Base-by-base conservation (phyloP, 768 basidiomycete genomes). In the Boletus sp. region DNA sequence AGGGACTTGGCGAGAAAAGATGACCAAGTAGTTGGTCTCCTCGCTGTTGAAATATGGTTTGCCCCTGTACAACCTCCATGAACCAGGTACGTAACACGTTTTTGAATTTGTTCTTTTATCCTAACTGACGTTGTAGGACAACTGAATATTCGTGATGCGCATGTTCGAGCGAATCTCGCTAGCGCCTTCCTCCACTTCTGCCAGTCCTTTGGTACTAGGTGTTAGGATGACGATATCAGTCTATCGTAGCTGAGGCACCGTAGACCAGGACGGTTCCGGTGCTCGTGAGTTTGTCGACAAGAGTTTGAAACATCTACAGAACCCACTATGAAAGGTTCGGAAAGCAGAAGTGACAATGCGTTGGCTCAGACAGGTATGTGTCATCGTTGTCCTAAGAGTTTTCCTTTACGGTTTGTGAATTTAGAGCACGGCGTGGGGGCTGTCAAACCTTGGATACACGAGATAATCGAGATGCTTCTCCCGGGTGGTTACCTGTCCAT, bases 291-390 rank as follows among this genome's bases (percentile, higher is more conserved):
- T 68, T 1, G 57, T 69, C 3, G 5, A 30, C 2, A 57, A 44
- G 14, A 55, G 64, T 51, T 30, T 69, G 47, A 5, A 37, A 4
- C 37, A 39, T 11, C 30, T 67, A 24, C 4, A 17, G 15, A 36
- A 39, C 0, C 20, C 24, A 5, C n/a, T 6, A 10, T 69, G 67
- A 67, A 60, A 60, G 17, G 20, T 9, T 8, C 67, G 64, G 54
- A 68, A 67, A 20, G 65, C 62, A 12, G 67, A 62, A 3, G 62
- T 67, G 47, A 60, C 47, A 5, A 67, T 69, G 62, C 67, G 0
- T 41, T 68, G 49, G 56, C 62, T 24, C 62, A 52, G 40, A 68
- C 67, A 0, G 46, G 67, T 69, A 56, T 9, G 55, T 1, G n/a
- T 46, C 14, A 24, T 14, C 30, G 18, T 11, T 7, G n/a, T 24